These are phyloP conservation scores for Syncephalastrum contaminatum DNA, from an alignment of 371 early-diverging fungal species.

Conservation along the genomic window DNA sequence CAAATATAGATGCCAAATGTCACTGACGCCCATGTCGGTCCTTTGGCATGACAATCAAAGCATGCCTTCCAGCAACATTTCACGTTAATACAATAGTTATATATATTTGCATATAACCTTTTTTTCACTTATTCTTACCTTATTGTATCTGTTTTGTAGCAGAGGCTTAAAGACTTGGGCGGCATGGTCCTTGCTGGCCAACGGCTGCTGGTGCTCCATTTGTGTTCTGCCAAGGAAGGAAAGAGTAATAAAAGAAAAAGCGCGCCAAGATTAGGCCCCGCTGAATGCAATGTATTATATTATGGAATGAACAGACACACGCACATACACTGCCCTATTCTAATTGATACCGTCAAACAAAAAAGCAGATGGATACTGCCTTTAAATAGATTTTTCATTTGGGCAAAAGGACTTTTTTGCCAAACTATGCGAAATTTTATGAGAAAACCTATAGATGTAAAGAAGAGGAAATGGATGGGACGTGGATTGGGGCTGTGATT, in stretches of 20 bases:
- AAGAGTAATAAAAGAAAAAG: conserved; percentile 1
- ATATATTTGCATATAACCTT: too few relatives aligned
- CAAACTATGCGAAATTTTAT: too few relatives aligned
- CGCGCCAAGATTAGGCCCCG: too few relatives aligned
- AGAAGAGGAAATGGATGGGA: conserved; percentile 4
- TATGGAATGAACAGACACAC: too few relatives aligned
- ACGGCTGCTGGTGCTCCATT: conserved; percentile 34
- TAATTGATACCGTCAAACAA: too few relatives aligned
- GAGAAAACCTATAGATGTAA: neutral
- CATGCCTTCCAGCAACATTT: conserved; percentile 61
- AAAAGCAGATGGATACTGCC: neutral
- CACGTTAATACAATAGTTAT: neutral
- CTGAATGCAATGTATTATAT: too few relatives aligned
- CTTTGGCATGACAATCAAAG: conserved; percentile 95
- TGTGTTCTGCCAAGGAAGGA: neutral
- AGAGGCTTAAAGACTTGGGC: conserved; percentile 70
- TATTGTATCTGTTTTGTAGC: conserved; percentile 69
- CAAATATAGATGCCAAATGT: conserved; percentile 97
- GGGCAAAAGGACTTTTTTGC: neutral
- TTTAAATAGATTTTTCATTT: neutral
- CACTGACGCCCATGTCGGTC: conserved; percentile 97
- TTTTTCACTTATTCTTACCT: conserved; percentile 43
- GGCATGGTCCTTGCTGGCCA: conserved; percentile 58
- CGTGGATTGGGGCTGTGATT: too few relatives aligned
- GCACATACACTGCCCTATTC: too few relatives aligned